phyloP scores from a whole-genome alignment of 2,329 filamentous ascomycete species.

The Zalaria sp. region DNA sequence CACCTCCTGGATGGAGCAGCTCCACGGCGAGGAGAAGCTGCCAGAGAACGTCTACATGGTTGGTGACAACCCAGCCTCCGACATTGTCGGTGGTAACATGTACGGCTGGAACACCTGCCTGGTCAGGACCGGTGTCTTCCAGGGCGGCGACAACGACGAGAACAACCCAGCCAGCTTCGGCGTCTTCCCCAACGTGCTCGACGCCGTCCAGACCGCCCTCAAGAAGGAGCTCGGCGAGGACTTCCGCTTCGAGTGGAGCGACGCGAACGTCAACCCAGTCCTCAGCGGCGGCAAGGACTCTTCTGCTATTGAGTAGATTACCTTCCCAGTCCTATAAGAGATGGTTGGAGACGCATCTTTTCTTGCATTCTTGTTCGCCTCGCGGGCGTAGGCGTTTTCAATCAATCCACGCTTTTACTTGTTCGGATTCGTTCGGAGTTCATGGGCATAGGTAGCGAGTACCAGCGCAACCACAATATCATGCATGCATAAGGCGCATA shows the following conservation, averaged over 20 bases:
- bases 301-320: slow-evolving; percentile 41
- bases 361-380: background rate
- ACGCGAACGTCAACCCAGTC: slow-evolving; percentile 57
- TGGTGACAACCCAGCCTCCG: slow-evolving; percentile 59
- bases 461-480: too few species aligned
- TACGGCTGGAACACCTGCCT: slow-evolving; percentile 73
- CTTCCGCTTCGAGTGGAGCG: slow-evolving; percentile 56
- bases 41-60: slow-evolving; percentile 64
- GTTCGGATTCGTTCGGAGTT: too few species aligned
- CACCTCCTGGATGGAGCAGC: slow-evolving; percentile 58
- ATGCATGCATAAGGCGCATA: too few species aligned
- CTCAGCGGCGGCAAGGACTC: slow-evolving; percentile 37
- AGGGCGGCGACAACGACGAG: slow-evolving; percentile 61
- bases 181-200: slow-evolving; percentile 59
- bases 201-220: slow-evolving; percentile 54
- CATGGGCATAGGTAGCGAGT: too few species aligned
- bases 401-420: too few species aligned
- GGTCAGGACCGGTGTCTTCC: slow-evolving; percentile 65
- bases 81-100: slow-evolving; percentile 66
- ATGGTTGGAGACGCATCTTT: background rate
- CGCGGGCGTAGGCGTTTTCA: slow-evolving; percentile 7
- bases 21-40: slow-evolving; percentile 57
- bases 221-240: slow-evolving; percentile 58
- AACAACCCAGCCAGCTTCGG: slow-evolving; percentile 66
- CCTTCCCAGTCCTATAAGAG: background rate